Base-by-base conservation (phyloP, 2,329 filamentous ascomycete species). In the Trichoderma endophyticum region DNA sequence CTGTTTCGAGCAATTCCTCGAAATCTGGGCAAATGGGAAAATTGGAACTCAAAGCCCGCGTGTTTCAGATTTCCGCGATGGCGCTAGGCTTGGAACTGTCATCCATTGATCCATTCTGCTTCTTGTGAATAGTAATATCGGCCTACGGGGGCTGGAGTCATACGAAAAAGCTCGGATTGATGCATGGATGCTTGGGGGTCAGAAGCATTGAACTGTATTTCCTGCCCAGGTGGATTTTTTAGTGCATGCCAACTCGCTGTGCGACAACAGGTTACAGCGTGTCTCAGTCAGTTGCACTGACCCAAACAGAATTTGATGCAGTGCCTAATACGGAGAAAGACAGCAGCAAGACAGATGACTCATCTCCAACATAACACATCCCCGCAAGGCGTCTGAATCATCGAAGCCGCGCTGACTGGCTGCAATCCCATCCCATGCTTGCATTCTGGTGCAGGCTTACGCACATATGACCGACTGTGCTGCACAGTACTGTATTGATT, bases 11-110 rank as follows among this genome's bases (percentile, higher is more conserved):
- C 26, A 21, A 26, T 61, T 32, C 66, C 57, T 61, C 24, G 30
- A 26, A 34, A 62, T 61, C 57, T 61, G 21, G 56, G 57, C 67
- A 60, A 54, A 34, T 62, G 14, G 36, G 56, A 63, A 61, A 70
- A 70, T 28, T 68, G 65, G 65, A 60, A 21, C 56, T 26, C 57
- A 9, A 62, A 60, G 67, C 67, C 59, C 67, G 57, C 59, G 57
- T 54, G 67, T 70, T 70, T 70, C 67, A 70, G 67, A 70, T 70
- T 34, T 36, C 30, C 57, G 24, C 67, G 67, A 70, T 70, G 67
- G 59, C 67, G 67, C 67, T 70, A 70, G 43, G 56, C 67, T 70
- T 26, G 59, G 51, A 63, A 30, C 57, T 34, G 26, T 61, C n/a
- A 14, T 48, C n/a, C 36, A 18, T 39, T 39, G 36, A 18, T 39